Base-by-base conservation (phyloP, 441 rosid genomes). In the Rhodomyrtus psidioides region DNA sequence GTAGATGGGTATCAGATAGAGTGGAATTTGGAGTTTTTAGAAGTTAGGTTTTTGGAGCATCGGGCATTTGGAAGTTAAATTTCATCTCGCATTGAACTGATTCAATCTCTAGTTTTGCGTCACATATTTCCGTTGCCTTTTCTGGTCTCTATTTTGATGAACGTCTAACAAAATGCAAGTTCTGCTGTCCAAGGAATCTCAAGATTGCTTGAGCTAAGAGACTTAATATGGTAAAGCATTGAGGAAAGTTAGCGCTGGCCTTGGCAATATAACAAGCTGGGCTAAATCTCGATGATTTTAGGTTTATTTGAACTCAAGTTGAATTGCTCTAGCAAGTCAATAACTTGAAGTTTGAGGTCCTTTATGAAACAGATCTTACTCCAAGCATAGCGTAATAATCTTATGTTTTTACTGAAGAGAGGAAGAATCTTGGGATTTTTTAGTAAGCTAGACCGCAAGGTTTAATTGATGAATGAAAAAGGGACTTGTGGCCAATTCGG, bases 401-500 rank as follows among this genome's bases (percentile, higher is more conserved):
- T 19, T 39, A 70, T 16, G 79, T 21, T n/a, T 19, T 70, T 1
- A 26, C 79, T 70, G 42, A 39, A 39, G n/a, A 21, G 42, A 70
- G 4, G 8, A 10, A 70, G 79, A 70, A 70, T 39, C 16, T 21
- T 0, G 2, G 79, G 51, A 0, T 6, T 39, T 70, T 70, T 21
- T 14, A 0, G 0, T 70, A 14, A 5, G 79, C 51, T 70, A 70
- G 79, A 21, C 49, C 5, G 3, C 1, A 1, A 0, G 0, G 49
- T 6, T 70, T 21, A 39, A 3, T 15, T 49, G 7, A 70, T 70
- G 79, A 70, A 21, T 44, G 0, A 9, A 6, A 65, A 19, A 34
- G 8, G 76, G 46, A 34, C 76, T 19, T 21, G 79, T 21, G n/a
- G 23, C 51, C 3, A 26, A 70, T 70, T 70, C 23, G n/a, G 51